Evolutionary conservation across 1,284 basidiomycete genomes (phyloP).

Genomic region (Sporisorium reilianum): DNA sequence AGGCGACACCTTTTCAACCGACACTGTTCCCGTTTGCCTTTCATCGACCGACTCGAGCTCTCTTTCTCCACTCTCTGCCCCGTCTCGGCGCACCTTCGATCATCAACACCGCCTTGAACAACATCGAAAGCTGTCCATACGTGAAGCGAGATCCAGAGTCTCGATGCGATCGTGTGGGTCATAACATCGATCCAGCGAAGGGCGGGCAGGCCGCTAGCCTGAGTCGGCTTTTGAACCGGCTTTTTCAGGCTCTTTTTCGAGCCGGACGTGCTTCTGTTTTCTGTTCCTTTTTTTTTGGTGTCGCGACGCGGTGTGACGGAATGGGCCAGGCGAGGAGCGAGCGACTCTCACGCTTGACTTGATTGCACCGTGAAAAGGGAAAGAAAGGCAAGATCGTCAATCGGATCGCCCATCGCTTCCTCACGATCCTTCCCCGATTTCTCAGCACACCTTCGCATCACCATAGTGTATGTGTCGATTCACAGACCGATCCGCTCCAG

Average conservation of each 20-base stretch:
- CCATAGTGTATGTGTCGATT: neutral
- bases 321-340: neutral
- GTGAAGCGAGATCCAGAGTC: no score
- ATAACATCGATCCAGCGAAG: no score
- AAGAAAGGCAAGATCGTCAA: neutral
- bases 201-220: no score
- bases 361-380: constrained; percentile 22
- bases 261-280: constrained; percentile 16
- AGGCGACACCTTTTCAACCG: constrained; percentile 5
- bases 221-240: constrained; percentile 19
- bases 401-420: neutral
- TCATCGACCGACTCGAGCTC: no score
- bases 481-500: constrained; percentile 44
- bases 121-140: no score
- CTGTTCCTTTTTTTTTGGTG: neutral
- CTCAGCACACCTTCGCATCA: neutral
- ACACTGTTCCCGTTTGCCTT: neutral
- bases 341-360: neutral
- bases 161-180: no score
- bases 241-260: constrained; percentile 33
- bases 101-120: no score
- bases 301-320: constrained; percentile 24
- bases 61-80: no score
- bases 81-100: no score
- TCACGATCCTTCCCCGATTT: constrained; percentile 4